A percentile compares a stretch with the other conserved stretches of the same genome.
Conservation (phyloP, 345 rosid genomes). For the Linum lewisii region DNA sequence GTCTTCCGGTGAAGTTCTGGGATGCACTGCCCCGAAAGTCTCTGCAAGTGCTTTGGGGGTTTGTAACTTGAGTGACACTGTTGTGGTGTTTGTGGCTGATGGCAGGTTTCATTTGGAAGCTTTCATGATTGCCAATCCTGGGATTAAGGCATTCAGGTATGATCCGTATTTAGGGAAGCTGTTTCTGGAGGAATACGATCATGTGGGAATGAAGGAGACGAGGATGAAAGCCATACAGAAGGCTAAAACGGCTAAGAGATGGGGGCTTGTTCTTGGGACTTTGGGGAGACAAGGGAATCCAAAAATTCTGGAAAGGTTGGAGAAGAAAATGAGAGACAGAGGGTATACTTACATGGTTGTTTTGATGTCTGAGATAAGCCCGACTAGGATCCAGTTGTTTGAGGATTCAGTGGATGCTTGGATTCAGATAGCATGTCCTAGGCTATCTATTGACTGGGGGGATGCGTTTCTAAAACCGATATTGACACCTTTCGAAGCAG, state of each 20-base stretch:
- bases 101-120: constrained; percentile 92
- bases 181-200: constrained; percentile 89
- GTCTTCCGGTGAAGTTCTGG: constrained; percentile 82
- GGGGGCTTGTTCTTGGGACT: constrained; percentile 90
- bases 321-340: constrained; percentile 62
- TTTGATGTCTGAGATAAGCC: constrained; percentile 85
- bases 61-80: constrained; percentile 22
- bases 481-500: constrained; percentile 81
- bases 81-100: constrained; percentile 70
- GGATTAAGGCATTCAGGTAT: constrained; percentile 57
- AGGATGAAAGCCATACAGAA: constrained; percentile 48
- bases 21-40: constrained; percentile 75
- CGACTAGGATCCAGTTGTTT: constrained; percentile 57
- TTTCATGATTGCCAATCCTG: constrained; percentile 85
- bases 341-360: constrained; percentile 49
- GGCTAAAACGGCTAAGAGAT: constrained; percentile 39
- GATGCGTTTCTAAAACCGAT: constrained; percentile 76
- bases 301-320: constrained; percentile 57
- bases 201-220: constrained; percentile 74
- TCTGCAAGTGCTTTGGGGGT: background rate
- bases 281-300: constrained; percentile 96
- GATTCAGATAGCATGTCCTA: constrained; percentile 91
- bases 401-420: constrained; percentile 88
- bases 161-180: constrained; percentile 75
- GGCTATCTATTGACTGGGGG: constrained; percentile 96